A percentile compares a stretch with the other conserved stretches of the same genome.
Conservation (phyloP, 2,329 filamentous ascomycete genomes). For the Hypomyces perniciosus region DNA sequence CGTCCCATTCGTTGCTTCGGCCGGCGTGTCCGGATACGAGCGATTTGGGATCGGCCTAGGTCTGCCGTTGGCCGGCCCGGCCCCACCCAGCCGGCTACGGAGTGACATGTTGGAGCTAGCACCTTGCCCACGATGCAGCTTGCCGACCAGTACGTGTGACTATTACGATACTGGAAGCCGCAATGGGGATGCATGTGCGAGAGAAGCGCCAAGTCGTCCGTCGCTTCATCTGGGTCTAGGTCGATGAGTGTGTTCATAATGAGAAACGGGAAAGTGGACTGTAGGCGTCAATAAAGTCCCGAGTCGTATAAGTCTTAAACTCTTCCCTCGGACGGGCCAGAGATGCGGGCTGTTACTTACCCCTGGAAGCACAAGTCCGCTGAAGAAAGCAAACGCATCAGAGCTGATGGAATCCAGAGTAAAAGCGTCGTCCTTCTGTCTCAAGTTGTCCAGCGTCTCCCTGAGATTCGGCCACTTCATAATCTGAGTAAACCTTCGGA, state of each 20-base stretch:
- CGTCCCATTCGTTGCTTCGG: constrained; percentile 51
- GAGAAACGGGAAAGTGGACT: constrained; percentile 62
- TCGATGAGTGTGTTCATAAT: constrained; percentile 76
- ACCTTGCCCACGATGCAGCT: constrained; percentile 70
- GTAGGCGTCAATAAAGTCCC: constrained; percentile 5
- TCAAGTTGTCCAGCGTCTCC: constrained; percentile 57
- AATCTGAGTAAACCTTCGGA: constrained; percentile 61
- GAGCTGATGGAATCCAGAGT: constrained; percentile 57
- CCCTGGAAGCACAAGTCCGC: constrained; percentile 65
- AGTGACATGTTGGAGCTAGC: constrained; percentile 63
- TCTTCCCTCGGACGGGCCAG: background rate
- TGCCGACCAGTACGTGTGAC: constrained; percentile 71
- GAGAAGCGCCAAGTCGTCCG: constrained; percentile 59
- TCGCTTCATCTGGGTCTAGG: constrained; percentile 62
- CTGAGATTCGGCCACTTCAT: constrained; percentile 74
- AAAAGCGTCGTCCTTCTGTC: constrained; percentile 52
- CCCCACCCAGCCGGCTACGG: constrained; percentile 68
- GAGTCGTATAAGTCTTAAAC: background rate
- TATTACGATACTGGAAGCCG: constrained; percentile 69
- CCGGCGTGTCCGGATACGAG: constrained; percentile 56
- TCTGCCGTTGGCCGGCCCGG: constrained; percentile 63
- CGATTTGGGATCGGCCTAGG: constrained; percentile 62
- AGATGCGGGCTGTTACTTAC: constrained; percentile 33
- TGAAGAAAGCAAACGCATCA: constrained; percentile 72
- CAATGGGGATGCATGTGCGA: constrained; percentile 63